These are phyloP conservation scores for Arachis stenosperma DNA, from an alignment of 306 rosid species.

Conservation along the genomic window DNA sequence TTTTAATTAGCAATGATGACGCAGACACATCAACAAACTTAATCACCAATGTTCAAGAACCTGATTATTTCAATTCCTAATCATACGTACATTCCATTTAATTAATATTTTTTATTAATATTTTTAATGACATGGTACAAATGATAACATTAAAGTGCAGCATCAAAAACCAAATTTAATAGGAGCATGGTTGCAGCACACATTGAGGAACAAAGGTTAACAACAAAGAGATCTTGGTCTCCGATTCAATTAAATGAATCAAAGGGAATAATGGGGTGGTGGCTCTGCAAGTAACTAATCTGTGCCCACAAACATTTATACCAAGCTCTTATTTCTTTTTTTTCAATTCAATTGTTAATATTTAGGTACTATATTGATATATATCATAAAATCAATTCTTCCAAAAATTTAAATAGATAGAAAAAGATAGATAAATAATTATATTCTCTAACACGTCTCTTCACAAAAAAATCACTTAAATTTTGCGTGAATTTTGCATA, in stretches of 20 bases:
- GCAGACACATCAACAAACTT: background rate
- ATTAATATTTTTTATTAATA: background rate
- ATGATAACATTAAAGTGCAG: no score
- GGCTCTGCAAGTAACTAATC: conserved; percentile 20
- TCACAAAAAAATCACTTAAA: no score
- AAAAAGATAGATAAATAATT: no score
- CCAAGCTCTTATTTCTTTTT: conserved; percentile 19
- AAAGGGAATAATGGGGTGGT: conserved; percentile 34
- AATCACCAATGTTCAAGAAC: background rate
- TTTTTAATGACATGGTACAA: background rate
- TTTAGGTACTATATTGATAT: no score
- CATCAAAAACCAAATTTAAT: no score
- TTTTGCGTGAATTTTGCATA: no score
- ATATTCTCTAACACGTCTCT: no score
- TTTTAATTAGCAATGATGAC: conserved; percentile 29
- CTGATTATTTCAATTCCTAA: background rate
- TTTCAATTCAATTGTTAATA: no score
- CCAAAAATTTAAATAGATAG: no score
- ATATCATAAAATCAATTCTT: no score
- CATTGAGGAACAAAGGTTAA: conserved; percentile 19
- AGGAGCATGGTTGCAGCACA: no score
- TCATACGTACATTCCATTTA: background rate
- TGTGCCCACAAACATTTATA: conserved; percentile 45
- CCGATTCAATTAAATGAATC: conserved; percentile 38
- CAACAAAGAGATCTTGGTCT: conserved; percentile 21